Evolutionary conservation across 257 asterid species (phyloP).

Genomic region (Voacanga thouarsii): DNA sequence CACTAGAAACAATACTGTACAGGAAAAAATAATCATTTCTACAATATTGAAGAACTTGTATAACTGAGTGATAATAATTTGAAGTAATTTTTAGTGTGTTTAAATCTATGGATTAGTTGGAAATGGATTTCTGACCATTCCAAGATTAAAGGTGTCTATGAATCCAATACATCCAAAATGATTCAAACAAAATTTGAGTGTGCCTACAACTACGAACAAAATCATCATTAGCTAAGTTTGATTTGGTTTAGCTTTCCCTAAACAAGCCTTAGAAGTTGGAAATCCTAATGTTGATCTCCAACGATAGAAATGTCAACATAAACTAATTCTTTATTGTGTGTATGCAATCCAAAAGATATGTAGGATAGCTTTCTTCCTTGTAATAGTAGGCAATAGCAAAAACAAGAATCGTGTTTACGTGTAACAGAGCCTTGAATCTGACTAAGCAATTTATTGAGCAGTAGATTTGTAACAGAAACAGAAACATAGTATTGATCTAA

Average conservation of each 20-base stretch:
- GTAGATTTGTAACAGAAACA: background rate
- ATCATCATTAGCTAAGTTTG: background rate
- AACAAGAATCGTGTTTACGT: background rate
- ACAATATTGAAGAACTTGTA: background rate
- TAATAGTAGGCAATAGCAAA: background rate
- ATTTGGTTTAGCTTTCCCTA: background rate
- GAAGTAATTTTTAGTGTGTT: background rate
- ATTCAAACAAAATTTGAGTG: background rate
- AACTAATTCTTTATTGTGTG: background rate
- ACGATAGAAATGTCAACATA: background rate
- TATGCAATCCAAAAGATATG: background rate
- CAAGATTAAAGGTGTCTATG: background rate
- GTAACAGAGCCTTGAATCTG: background rate
- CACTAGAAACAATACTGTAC: background rate
- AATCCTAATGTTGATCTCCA: background rate
- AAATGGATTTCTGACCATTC: background rate
- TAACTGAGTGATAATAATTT: background rate
- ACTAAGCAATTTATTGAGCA: background rate
- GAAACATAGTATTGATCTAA: background rate
- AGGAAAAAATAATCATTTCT: background rate
- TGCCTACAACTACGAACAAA: background rate
- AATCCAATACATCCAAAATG: background rate
- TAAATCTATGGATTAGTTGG: background rate
- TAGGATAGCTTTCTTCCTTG: background rate
- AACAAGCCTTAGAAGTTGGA: background rate